These are phyloP conservation scores for Clitopilus passeckerianus DNA, from an alignment of 768 basidiomycete genomes.

Conservation along the genomic window DNA sequence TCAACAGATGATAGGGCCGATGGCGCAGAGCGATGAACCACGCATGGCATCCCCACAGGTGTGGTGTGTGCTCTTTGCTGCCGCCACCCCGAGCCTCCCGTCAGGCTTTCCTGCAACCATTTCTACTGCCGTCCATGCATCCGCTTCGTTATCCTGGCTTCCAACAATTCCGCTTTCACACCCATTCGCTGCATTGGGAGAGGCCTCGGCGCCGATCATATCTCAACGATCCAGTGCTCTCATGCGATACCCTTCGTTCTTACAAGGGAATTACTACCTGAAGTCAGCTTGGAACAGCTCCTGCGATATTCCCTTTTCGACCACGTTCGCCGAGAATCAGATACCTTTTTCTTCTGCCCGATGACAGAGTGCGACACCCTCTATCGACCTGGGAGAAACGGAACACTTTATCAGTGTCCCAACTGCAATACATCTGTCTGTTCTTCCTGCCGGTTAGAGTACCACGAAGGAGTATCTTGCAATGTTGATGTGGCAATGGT, in stretches of 20 bases:
- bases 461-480: conserved; percentile 38
- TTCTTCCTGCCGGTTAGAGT: conserved; percentile 28
- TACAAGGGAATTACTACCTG: conserved; percentile 32
- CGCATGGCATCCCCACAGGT: neutral
- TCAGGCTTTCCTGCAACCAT: conserved; percentile 43
- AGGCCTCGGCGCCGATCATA: conserved; percentile 5
- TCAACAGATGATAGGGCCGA: conserved; percentile 5
- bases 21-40: neutral
- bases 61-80: conserved; percentile 33
- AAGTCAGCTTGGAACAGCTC: conserved; percentile 31
- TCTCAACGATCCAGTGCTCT: neutral
- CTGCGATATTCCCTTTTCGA: conserved; percentile 36
- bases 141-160: conserved; percentile 32
- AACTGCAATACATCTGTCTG: conserved; percentile 32
- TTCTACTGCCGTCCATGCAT: conserved; percentile 48
- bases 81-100: conserved; percentile 22
- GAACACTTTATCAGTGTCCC: conserved; percentile 27
- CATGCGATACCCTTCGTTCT: conserved; percentile 30
- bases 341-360: conserved; percentile 51
- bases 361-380: conserved; percentile 44
- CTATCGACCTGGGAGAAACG: conserved; percentile 25
- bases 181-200: conserved; percentile 34
- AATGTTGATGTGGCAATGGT: conserved; percentile 12
- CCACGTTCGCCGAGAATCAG: conserved; percentile 32
- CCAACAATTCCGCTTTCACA: conserved; percentile 20